Evolutionary conservation across 2,329 filamentous ascomycete genomes (phyloP), one percentile per base, ranked within the genome.

Genomic region (Hypoxylon sp.): DNA sequence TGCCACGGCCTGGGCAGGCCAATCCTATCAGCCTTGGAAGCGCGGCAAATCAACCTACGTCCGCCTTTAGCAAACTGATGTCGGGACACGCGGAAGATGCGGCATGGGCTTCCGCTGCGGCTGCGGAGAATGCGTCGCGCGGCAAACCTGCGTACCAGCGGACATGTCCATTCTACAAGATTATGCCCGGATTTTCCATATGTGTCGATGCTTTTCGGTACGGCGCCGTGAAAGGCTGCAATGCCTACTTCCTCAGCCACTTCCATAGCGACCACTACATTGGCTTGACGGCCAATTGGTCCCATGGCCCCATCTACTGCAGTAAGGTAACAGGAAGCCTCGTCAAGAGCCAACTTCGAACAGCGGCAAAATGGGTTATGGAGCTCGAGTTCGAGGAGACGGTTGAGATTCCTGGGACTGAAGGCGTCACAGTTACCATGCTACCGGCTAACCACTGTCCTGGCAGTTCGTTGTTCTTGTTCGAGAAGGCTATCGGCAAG

Each of bases 221-320:
- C 74, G 96, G 96, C 1, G 93, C 94, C 3, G 93, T 99, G 0
- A 87, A 96, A 75, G 94, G 93, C 0, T 97, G 94, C 77, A 91
- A 92, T 57, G 96, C 95, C 1, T 99, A 99, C 76, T 99, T 99
- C 71, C 85, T 99, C 9, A 97, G 94, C 73, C 96, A 99, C 76
- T 99, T 98, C 71, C 96, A 99, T 78, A 97, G 94, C 74, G 96
- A 99, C 76, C 96, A 99, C 76, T 99, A 99, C 73, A 89, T 97
- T 32, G 96, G 96, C 1, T 82, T 99, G 9, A 96, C 93, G 9
- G 89, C 91, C 6, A 93, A 85, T 30, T 99, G 96, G 96, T 88
- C 84, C 39, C 94, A 99, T 76, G 96, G 96, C 0, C 95, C 94
- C 0, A 98, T 99, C 51, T 99, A 97, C 75, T 98, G 96, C 81